Percentiles rank a stretch among this genome's conserved stretches.
Evolutionary conservation across 2,329 filamentous ascomycete species (phyloP).

Genomic region (Metarhizium humberi): DNA sequence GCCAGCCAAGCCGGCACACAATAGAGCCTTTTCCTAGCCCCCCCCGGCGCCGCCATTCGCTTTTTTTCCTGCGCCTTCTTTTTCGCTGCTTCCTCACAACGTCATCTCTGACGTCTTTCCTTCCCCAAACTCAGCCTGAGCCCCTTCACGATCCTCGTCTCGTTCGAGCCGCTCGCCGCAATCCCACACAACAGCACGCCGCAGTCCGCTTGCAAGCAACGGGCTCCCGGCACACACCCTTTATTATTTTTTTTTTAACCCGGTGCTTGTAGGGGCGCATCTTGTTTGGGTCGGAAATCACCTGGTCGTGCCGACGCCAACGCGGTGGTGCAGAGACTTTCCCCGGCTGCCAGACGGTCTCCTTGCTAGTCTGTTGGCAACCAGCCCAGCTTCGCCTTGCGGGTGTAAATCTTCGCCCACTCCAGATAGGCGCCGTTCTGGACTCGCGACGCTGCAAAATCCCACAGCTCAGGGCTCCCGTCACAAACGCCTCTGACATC

Average conservation of each 20-base stretch:
- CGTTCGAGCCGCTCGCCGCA: constrained; percentile 15
- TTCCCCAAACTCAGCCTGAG: constrained; percentile 25
- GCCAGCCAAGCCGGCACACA: background rate
- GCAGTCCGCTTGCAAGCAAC: constrained; percentile 1
- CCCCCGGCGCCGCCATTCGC: constrained; percentile 17
- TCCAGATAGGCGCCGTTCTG: background rate
- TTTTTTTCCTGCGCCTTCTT: constrained; percentile 24
- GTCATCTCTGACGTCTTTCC: constrained; percentile 40
- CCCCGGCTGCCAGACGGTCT: background rate
- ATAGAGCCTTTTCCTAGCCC: constrained; percentile 3
- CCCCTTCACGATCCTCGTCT: constrained; percentile 24
- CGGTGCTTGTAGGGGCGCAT: background rate
- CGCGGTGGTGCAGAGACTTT: constrained; percentile 7
- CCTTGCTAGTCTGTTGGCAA: background rate
- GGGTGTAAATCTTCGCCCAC: constrained; percentile 8
- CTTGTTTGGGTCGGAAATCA: background rate
- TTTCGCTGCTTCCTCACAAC: constrained; percentile 27
- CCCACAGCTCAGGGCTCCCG: background rate
- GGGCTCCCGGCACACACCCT: constrained; percentile 1
- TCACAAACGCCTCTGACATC: constrained; percentile 11
- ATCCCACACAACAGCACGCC: constrained; percentile 10
- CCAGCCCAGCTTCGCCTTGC: background rate
- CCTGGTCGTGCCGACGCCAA: background rate
- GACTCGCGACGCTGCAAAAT: background rate
- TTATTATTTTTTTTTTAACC: background rate